Evolutionary conservation across 2,329 filamentous ascomycete genomes (phyloP).

Genomic region (Alternaria novae-zelandiae): DNA sequence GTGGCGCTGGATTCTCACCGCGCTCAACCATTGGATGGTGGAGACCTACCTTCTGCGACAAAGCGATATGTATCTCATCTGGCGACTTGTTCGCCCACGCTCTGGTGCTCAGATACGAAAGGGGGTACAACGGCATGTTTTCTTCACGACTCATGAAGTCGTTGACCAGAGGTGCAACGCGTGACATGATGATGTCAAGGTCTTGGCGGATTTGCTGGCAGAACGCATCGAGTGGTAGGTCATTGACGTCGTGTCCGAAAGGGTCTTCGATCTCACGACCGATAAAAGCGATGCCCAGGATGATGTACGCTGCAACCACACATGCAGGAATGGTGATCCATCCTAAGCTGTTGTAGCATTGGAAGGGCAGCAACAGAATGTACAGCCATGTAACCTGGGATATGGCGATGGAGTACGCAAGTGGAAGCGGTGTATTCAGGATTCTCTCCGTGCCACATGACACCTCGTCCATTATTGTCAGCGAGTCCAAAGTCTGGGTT

Average conservation of each 20-base stretch:
- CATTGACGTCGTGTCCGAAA: conserved; percentile 83
- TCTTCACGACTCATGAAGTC: conserved; percentile 56
- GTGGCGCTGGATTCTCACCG: background rate
- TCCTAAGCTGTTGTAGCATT: conserved; percentile 66
- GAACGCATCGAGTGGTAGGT: conserved; percentile 68
- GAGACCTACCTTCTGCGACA: background rate
- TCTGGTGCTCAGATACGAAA: conserved; percentile 47
- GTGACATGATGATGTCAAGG: conserved; percentile 73
- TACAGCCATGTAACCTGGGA: conserved; percentile 86
- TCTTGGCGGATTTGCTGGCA: conserved; percentile 76
- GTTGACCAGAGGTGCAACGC: conserved; percentile 56
- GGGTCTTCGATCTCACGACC: conserved; percentile 85
- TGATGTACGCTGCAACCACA: conserved; percentile 76
- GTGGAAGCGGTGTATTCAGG: conserved; percentile 78
- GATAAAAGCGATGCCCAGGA: conserved; percentile 77
- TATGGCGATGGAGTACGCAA: conserved; percentile 83
- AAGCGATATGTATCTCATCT: background rate
- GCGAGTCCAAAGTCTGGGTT: conserved; percentile 63
- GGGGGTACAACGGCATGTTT: conserved; percentile 63
- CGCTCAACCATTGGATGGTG: background rate
- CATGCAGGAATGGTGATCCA: conserved; percentile 82
- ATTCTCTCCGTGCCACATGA: conserved; percentile 76
- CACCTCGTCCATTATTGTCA: conserved; percentile 72
- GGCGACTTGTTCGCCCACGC: conserved; percentile 31
- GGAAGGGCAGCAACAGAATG: conserved; percentile 79